Evolutionary conservation across 495 filamentous ascomycete species (phyloP).

Genomic region (Penicillium soppii): DNA sequence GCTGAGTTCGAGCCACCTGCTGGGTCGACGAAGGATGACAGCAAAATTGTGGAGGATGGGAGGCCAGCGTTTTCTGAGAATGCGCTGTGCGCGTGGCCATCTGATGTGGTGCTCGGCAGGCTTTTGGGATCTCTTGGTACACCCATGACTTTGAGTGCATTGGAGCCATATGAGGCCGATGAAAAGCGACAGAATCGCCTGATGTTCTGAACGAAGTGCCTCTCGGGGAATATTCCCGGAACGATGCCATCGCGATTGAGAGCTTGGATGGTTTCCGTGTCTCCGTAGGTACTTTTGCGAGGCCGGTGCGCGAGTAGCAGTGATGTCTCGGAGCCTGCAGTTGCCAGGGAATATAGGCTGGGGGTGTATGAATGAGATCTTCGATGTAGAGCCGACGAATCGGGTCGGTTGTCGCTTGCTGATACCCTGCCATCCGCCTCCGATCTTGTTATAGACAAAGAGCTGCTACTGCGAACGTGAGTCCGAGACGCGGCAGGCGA

Average conservation of each 20-base stretch:
- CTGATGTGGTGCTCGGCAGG: slow-evolving; percentile 35
- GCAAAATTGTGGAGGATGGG: slow-evolving; percentile 64
- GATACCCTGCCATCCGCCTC: slow-evolving; percentile 43
- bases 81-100: slow-evolving; percentile 64
- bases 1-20: slow-evolving; percentile 70
- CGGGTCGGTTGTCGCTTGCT: slow-evolving; percentile 30
- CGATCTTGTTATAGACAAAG: slow-evolving; percentile 45
- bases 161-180: slow-evolving; percentile 72
- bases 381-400: slow-evolving; percentile 31
- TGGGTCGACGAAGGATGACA: slow-evolving; percentile 75
- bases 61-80: slow-evolving; percentile 72
- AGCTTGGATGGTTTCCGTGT: slow-evolving; percentile 52
- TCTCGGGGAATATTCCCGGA: slow-evolving; percentile 63
- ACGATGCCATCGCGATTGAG: slow-evolving; percentile 57
- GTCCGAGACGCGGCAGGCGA: slow-evolving; percentile 46
- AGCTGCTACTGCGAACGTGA: slow-evolving; percentile 50
- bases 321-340: slow-evolving; percentile 63
- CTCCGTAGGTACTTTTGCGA: slow-evolving; percentile 54
- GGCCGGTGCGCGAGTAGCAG: slow-evolving; percentile 57
- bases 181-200: slow-evolving; percentile 75
- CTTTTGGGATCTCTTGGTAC: slow-evolving; percentile 50
- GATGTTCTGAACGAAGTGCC: slow-evolving; percentile 69
- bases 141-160: slow-evolving; percentile 69
- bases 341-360: slow-evolving; percentile 70
- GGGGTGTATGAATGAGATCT: slow-evolving; percentile 44